These are phyloP conservation scores for Lactarius pseudohatsudake DNA, from an alignment of 768 basidiomycete species.

Conservation along the genomic window DNA sequence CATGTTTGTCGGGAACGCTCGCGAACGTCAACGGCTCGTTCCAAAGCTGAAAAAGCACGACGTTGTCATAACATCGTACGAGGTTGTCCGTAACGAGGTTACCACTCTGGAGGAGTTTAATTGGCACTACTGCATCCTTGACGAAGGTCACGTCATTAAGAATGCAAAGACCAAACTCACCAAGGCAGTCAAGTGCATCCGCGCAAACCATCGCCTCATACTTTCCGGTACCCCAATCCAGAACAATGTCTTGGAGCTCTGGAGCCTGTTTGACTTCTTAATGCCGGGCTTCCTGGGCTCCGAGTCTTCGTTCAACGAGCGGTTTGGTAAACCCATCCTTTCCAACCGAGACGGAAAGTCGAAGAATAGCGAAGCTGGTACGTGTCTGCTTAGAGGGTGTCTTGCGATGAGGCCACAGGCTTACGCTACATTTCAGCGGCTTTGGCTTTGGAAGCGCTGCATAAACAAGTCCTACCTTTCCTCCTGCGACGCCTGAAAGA, in stretches of 20 bases:
- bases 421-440: conserved; percentile 59
- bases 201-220: conserved; percentile 90
- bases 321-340: conserved; percentile 93
- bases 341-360: conserved; percentile 94
- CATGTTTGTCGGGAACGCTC: conserved; percentile 84
- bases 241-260: conserved; percentile 96
- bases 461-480: conserved; percentile 99
- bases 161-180: conserved; percentile 98
- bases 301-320: conserved; percentile 90
- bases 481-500: conserved; percentile 94
- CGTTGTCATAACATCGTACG: conserved; percentile 96
- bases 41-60: conserved; percentile 70
- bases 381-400: conserved; percentile 33
- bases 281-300: conserved; percentile 99
- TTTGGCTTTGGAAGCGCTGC: conserved; percentile 89
- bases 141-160: conserved; percentile 99
- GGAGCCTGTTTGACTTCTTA: conserved; percentile 98
- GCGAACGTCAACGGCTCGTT: conserved; percentile 72
- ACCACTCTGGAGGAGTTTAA: conserved; percentile 64
- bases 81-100: conserved; percentile 95
- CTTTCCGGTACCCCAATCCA: conserved; percentile 98
- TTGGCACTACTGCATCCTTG: conserved; percentile 96
- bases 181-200: conserved; percentile 89
- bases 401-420: conserved; percentile 8
- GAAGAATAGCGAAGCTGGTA: conserved; percentile 92